Conservation (phyloP, 768 basidiomycete species). For the Tulasnella sp. region DNA sequence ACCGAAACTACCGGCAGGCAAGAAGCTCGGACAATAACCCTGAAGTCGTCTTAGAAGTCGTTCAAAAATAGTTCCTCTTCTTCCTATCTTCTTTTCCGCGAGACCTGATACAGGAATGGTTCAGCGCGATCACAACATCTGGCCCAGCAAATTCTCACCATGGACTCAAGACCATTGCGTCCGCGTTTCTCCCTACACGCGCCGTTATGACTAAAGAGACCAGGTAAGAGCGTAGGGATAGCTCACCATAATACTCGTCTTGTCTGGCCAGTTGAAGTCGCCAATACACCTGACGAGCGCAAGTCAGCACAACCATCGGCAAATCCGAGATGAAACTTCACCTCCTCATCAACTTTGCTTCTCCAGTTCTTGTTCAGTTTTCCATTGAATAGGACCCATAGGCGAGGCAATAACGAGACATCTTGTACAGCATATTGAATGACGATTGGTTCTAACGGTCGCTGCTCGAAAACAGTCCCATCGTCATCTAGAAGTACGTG, state of each 20-base stretch:
- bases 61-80: too few species aligned
- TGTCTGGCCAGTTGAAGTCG: constrained; percentile 14
- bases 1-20: too few species aligned
- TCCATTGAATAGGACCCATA: constrained; percentile 7
- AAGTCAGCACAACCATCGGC: not conserved
- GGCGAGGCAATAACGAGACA: constrained; percentile 6
- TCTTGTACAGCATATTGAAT: constrained; percentile 16
- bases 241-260: constrained; percentile 12
- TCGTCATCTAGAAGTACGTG: not conserved
- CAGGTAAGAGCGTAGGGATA: too few species aligned
- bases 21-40: too few species aligned
- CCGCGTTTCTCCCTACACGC: not conserved
- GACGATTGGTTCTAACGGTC: constrained; percentile 12
- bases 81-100: too few species aligned
- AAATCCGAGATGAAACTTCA: not conserved
- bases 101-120: too few species aligned
- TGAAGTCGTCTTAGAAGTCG: too few species aligned
- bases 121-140: too few species aligned
- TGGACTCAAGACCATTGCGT: not conserved
- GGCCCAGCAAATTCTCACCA: too few species aligned
- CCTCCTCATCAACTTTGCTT: constrained; percentile 16
- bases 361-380: constrained; percentile 13
- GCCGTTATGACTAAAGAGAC: not conserved
- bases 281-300: constrained; percentile 1
- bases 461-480: constrained; percentile 3